Conservation (phyloP, 352 stramenopile species). For the Phytopythium boreale region DNA sequence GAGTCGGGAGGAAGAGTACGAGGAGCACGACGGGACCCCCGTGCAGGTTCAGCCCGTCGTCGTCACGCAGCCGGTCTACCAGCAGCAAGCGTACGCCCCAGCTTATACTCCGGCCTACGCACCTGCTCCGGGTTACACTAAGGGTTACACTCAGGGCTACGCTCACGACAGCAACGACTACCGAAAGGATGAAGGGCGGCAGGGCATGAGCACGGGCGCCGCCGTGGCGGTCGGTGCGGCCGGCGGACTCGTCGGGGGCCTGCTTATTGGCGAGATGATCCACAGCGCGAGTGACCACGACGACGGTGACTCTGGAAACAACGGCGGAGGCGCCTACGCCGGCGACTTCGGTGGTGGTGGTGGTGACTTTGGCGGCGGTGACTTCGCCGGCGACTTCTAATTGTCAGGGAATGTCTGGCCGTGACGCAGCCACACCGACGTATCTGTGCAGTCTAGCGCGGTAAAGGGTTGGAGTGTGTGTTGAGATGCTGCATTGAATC, state of each 20-base stretch:
- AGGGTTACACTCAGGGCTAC: background rate
- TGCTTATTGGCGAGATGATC: slow-evolving; percentile 28
- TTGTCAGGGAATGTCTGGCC: no score
- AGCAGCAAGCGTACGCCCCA: slow-evolving; percentile 1
- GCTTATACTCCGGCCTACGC: background rate
- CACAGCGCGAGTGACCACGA: no score
- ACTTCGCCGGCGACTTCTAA: slow-evolving; percentile 38
- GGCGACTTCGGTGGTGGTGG: slow-evolving; percentile 9
- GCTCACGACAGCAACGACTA: background rate
- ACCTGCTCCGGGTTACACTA: background rate
- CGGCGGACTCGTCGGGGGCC: slow-evolving; percentile 34
- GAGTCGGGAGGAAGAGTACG: background rate
- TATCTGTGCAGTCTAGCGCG: no score
- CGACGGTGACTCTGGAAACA: background rate
- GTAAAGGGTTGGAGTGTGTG: no score
- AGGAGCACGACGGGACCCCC: background rate
- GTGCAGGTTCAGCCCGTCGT: background rate
- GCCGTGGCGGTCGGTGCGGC: slow-evolving; percentile 35
- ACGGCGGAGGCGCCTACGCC: background rate
- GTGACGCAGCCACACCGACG: background rate
- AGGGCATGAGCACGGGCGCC: slow-evolving; percentile 16
- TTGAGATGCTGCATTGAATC: no score
- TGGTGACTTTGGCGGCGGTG: slow-evolving; percentile 18
- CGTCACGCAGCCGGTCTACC: background rate
- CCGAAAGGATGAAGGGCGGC: background rate